A percentile compares a stretch with the other conserved stretches of the same genome.
Conservation (phyloP, 805 yeast species). For the Candida qinlingensis region DNA sequence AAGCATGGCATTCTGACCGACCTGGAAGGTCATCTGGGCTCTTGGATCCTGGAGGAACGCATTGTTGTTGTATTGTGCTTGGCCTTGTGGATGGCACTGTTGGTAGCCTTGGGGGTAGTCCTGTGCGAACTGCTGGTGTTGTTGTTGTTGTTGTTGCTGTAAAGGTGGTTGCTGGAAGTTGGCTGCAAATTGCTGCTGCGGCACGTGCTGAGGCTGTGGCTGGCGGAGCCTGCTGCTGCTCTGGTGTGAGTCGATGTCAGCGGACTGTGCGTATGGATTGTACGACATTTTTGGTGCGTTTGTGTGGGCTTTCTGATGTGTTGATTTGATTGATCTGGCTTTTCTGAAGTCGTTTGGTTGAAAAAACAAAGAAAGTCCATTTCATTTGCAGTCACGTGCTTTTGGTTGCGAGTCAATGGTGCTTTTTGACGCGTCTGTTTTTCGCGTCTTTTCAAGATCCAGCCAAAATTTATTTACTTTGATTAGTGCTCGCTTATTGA, state of each 20-base stretch:
- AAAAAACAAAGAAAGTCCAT: not conserved
- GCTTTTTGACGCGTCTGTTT: too few species aligned
- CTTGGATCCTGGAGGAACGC: conserved; percentile 68
- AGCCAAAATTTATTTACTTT: too few species aligned
- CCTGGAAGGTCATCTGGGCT: conserved; percentile 79
- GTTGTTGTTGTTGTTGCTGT: conserved; percentile 23
- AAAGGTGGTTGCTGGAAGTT: conserved; percentile 26
- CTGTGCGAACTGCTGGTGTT: conserved; percentile 23
- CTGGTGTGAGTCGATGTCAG: conserved; percentile 13
- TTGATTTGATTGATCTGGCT: too few species aligned
- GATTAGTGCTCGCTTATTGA: too few species aligned
- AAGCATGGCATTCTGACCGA: conserved; percentile 79
- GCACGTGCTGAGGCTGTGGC: conserved; percentile 15
- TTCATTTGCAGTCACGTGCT: not conserved
- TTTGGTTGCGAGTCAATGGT: not conserved
- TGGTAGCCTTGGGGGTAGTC: conserved; percentile 24
- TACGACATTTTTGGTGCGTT: conserved; percentile 29
- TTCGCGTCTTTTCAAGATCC: not conserved
- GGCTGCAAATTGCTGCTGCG: not conserved
- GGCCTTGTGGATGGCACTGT: conserved; percentile 12
- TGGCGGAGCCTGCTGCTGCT: conserved; percentile 18
- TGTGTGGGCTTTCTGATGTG: too few species aligned
- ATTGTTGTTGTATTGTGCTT: conserved; percentile 7
- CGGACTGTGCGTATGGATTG: conserved; percentile 40
- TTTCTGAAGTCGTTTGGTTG: too few species aligned